A percentile compares a stretch with the other conserved stretches of the same genome.
Evolutionary conservation across 495 filamentous ascomycete species (phyloP).

Genomic region (Opeltia flavorubescens): DNA sequence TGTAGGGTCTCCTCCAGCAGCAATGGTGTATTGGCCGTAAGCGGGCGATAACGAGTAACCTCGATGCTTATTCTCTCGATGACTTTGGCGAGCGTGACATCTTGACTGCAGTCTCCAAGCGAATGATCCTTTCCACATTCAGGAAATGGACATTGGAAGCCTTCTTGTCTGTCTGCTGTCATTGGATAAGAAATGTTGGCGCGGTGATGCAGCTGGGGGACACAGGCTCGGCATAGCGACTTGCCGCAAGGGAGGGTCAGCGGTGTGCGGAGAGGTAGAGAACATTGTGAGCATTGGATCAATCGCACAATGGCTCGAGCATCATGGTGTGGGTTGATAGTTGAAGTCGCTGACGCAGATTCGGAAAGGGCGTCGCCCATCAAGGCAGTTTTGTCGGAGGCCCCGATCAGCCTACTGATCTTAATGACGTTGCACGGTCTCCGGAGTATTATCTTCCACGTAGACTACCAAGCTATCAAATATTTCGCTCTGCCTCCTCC

Average conservation of each 20-base stretch:
- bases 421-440: not conserved
- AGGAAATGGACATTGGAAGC: conserved; percentile 57
- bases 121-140: conserved; percentile 60
- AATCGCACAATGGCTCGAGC: conserved; percentile 49
- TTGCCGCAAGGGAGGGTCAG: conserved; percentile 74
- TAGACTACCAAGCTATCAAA: not conserved
- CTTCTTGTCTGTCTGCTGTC: conserved; percentile 44
- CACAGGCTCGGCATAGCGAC: conserved; percentile 58
- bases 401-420: not conserved
- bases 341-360: conserved; percentile 9
- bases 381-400: conserved; percentile 4
- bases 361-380: conserved; percentile 22
- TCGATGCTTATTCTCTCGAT: conserved; percentile 29
- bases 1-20: conserved; percentile 16
- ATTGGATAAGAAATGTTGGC: conserved; percentile 63
- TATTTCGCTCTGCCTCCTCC: conserved; percentile 1
- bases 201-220: conserved; percentile 48
- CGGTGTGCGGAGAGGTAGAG: conserved; percentile 49
- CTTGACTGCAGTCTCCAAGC: conserved; percentile 55
- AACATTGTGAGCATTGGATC: conserved; percentile 65
- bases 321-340: conserved; percentile 31
- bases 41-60: conserved; percentile 12
- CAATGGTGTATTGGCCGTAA: conserved; percentile 13
- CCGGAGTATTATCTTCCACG: not conserved
- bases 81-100: conserved; percentile 59